Evolutionary conservation across 441 rosid species (phyloP), one percentile per base, ranked within the genome.

Genomic region (Pelargonium australe): DNA sequence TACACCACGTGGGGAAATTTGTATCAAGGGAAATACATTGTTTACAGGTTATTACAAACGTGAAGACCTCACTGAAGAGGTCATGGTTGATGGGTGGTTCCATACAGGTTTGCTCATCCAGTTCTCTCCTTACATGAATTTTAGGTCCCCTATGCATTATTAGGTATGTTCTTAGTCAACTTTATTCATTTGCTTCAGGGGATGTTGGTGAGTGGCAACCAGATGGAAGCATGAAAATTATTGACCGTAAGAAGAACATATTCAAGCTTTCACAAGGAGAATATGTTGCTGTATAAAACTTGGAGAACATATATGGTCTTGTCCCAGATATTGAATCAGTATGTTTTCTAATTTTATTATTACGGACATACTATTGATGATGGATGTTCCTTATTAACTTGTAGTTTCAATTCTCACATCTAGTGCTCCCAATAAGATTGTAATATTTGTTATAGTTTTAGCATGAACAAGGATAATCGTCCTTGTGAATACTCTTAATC

Each of bases 191-290:
- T 69, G 70, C 72, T 69, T 65, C 83, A 95, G 99, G 99, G 76
- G 99, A 95, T 81, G 47, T 92, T 68, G 98, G 99, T 14, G 97
- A 95, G 81, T 92, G 99, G 99, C 96, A 90, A 85, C 85, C 87
- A 3, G 83, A 95, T 73, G 99, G 97, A 76, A 92, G 97, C 85
- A 76, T 95, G 95, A 95, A 89, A 83, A 86, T 89, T 17, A 85
- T 92, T 66, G 99, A 95, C 69, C 79, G 99, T 16, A 90, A 90
- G 84, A 95, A 95, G 77, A 95, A 95, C 72, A 95, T 95, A 57
- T 95, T 92, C 75, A 95, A 95, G 79, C 99, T 95, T 67, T 88
- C 99, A 9, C 99, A 95, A 83, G 98, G 99, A 77, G 99, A 95
- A 79, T 95, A 95, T 61, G 94, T 95, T 71, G 99, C 98, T 1